Base-by-base conservation (phyloP, 2,329 filamentous ascomycete species). In the Microsporum ferrugineum region DNA sequence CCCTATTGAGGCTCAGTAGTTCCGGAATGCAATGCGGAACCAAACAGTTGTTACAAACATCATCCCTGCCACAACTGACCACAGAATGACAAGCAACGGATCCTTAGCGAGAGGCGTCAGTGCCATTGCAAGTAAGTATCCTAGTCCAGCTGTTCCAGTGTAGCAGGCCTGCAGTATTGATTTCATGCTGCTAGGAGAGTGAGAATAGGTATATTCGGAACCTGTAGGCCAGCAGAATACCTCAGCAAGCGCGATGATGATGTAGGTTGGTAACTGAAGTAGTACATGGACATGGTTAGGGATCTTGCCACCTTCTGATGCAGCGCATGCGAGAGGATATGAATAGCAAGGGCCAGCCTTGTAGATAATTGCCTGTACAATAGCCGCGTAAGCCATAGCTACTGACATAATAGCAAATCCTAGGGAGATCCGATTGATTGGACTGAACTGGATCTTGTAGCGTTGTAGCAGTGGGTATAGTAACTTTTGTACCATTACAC, bases 171-270 rank as follows among this genome's bases (percentile, higher is more conserved):
- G 66, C 62, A 69, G 65, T 59, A 69, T 64, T 45, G 63, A 60
- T 39, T 62, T 61, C 64, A 65, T 65, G n/a, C 59, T 55, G 23
- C 29, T 12, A 2, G 86, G 87, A 0, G 85, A 85, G 73, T 88
- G 87, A 69, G 82, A 84, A 76, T 84, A 88, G 47, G 86, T 86
- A 65, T 87, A 88, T 70, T 88, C 86, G 66, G 85, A 81, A 1
- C 82, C 83, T 1, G 79, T 81, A 64, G 81, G 77, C 17, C 73
- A 77, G 0, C 65, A 66, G 41, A 70, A 64, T 38, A 69, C 68
- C 61, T 70, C 68, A 51, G 67, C 68, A 60, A 70, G 63, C 17
- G 65, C 68, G 29, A 68, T 63, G 8, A 69, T 60, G 14, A 70
- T 62, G 53, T 68, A 70, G 7, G 58, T 29, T n/a, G 62, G 62